A percentile compares a stretch with the other conserved stretches of the same genome.
Evolutionary conservation across 148 eudicot species (phyloP).

Genomic region (Fagopyrum homotropicum): DNA sequence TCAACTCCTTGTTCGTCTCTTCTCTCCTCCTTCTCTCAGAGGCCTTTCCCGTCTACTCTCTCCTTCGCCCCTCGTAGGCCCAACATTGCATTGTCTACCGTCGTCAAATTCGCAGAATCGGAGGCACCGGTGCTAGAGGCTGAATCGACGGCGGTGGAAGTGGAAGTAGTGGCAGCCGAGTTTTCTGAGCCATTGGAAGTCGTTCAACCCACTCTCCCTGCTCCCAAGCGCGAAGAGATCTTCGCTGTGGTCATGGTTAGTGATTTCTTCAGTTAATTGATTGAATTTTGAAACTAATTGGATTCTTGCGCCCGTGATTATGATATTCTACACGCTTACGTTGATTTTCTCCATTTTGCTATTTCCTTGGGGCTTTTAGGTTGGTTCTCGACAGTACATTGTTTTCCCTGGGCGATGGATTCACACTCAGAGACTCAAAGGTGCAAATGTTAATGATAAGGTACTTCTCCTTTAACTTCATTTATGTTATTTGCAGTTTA

Average conservation of each 20-base stretch:
- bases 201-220: conserved; percentile 21
- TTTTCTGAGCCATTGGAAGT: conserved; percentile 8
- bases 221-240: conserved; percentile 57
- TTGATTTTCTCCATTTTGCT: conserved; percentile 2
- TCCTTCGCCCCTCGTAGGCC: background rate
- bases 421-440: conserved; percentile 72
- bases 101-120: conserved; percentile 22
- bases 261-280: background rate
- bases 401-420: conserved; percentile 85
- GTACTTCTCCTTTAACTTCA: conserved; percentile 24
- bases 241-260: conserved; percentile 91
- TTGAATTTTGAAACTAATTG: background rate
- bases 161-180: conserved; percentile 15
- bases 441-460: conserved; percentile 81
- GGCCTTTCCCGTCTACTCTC: conserved; percentile 18
- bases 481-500: too few relatives aligned
- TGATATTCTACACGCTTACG: background rate
- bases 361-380: conserved; percentile 27
- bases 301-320: background rate
- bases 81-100: conserved; percentile 21
- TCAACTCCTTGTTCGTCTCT: conserved; percentile 17
- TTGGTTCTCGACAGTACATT: conserved; percentile 85
- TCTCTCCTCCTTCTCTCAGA: conserved; percentile 19
- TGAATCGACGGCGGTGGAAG: conserved; percentile 10
- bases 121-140: conserved; percentile 20